Percentiles rank a stretch among this genome's conserved stretches.
Conservation (phyloP, 306 rosid genomes). For the Mimosa bimucronata region DNA sequence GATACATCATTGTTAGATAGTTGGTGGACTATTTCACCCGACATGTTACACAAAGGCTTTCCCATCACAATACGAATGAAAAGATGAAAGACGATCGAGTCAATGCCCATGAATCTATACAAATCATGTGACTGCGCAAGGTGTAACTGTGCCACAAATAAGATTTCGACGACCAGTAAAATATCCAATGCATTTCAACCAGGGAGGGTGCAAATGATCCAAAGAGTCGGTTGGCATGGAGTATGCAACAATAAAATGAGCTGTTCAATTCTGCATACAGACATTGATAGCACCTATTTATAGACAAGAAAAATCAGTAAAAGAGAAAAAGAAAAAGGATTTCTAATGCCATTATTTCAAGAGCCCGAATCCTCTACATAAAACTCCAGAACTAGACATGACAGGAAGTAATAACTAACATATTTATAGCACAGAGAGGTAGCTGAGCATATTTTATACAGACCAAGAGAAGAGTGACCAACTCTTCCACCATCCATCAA, state of each 20-base stretch:
- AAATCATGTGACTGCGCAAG: not conserved
- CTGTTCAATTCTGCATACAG: slow-evolving; percentile 13
- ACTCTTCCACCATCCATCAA: slow-evolving; percentile 44
- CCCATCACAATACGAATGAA: too few species aligned
- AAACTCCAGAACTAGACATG: slow-evolving; percentile 34
- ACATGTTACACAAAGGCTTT: not conserved
- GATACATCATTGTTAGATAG: too few species aligned
- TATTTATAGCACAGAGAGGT: slow-evolving; percentile 40
- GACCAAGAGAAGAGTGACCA: slow-evolving; percentile 25
- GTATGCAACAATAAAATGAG: not conserved
- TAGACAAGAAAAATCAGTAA: slow-evolving; percentile 29
- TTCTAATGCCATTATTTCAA: slow-evolving; percentile 52
- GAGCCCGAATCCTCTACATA: slow-evolving; percentile 48
- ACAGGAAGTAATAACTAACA: slow-evolving; percentile 20
- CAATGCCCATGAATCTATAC: too few species aligned
- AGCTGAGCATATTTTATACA: slow-evolving; percentile 38
- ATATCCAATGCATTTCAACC: slow-evolving; percentile 12
- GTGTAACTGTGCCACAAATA: not conserved
- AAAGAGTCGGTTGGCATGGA: not conserved
- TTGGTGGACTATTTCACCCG: too few species aligned
- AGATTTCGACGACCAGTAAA: not conserved
- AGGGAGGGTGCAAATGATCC: not conserved
- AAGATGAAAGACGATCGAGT: not conserved
- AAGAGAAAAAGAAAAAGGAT: not conserved
- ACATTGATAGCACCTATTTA: slow-evolving; percentile 8